Evolutionary conservation across 257 asterid genomes (phyloP), one percentile per base, ranked within the genome.

Genomic region (Solanum etuberosum): DNA sequence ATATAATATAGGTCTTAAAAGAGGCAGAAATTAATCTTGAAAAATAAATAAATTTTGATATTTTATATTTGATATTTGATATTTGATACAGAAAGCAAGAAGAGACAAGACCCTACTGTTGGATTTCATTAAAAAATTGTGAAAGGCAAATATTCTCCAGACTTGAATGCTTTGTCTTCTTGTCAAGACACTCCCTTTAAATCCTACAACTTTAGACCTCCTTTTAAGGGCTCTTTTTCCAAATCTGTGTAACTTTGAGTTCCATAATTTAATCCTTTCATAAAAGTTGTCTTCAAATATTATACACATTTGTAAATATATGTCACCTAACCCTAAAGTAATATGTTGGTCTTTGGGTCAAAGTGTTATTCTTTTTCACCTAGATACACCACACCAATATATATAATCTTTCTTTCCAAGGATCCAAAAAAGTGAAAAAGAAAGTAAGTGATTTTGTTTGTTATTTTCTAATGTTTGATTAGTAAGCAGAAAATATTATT

Each of bases 161-260:
- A 91, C 89, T 89, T 92, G 77, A 83, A 89, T 73, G 92, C 72
- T 89, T 94, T 94, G 97, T 94, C 95, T 91, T 91, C 93, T 93
- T 93, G 92, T 88, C 87, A 76, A 31, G 86, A 89, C 90, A 85
- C 91, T 91, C 91, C 91, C 90, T 91, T 92, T 91, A 88, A 89
- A 84, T 84, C 92, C 91, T 87, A 84, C 92, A 89, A 92, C 97
- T 93, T 93, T 92, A 90, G 91, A 92, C 68, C 95, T 89, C 89
- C 96, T 93, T 95, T 95, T 91, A 85, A 90, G 97, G 95, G 93
- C 89, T 91, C 54, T 35, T 37, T 91, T 89, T 90, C 93, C 92
- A 85, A 86, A 89, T 86, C 67, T 88, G 87, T 89, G 89, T 88
- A 83, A 91, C 94, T 94, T 93, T 94, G 80, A 71, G 63, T 23